Conservation (phyloP, 192 early-diverging fungal species). For the Backusella luteola region DNA sequence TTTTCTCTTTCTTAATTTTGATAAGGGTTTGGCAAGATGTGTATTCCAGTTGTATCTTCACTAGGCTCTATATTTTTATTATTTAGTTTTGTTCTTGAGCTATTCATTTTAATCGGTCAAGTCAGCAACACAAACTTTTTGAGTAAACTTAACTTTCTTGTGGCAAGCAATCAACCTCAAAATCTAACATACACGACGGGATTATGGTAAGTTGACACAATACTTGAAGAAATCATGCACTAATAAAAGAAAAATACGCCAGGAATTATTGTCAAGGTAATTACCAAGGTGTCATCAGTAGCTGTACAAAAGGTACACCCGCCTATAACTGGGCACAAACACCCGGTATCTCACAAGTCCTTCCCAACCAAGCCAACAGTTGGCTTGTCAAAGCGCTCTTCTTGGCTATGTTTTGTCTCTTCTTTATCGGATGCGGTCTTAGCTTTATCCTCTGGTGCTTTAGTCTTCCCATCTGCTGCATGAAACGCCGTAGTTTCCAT, state of each 20-base stretch:
- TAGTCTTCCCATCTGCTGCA: background rate
- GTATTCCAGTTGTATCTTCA: background rate
- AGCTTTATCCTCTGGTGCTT: constrained; percentile 19
- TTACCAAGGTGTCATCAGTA: background rate
- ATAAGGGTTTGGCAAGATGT: background rate
- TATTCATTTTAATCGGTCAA: constrained; percentile 15
- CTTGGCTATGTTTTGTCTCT: constrained; percentile 15
- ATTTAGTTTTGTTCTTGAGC: constrained; percentile 13
- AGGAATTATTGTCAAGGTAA: constrained; percentile 26
- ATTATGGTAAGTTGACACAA: background rate
- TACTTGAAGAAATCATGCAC: background rate
- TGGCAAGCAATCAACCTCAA: constrained; percentile 8
- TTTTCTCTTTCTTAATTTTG: background rate
- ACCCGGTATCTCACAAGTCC: constrained; percentile 5
- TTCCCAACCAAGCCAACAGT: background rate
- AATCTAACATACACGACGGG: background rate
- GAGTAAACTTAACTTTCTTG: background rate
- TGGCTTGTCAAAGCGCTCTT: background rate
- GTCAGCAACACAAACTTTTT: background rate
- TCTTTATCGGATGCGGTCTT: constrained; percentile 18
- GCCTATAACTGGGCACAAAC: constrained; percentile 22
- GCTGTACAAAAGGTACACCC: background rate
- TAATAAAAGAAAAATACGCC: background rate
- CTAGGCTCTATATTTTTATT: background rate
- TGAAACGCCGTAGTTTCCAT: constrained; percentile 1